A percentile compares a stretch with the other conserved stretches of the same genome.
These are phyloP conservation scores for Teratosphaeria epicoccoides DNA, from an alignment of 2,329 filamentous ascomycete species.

Conservation along the genomic window DNA sequence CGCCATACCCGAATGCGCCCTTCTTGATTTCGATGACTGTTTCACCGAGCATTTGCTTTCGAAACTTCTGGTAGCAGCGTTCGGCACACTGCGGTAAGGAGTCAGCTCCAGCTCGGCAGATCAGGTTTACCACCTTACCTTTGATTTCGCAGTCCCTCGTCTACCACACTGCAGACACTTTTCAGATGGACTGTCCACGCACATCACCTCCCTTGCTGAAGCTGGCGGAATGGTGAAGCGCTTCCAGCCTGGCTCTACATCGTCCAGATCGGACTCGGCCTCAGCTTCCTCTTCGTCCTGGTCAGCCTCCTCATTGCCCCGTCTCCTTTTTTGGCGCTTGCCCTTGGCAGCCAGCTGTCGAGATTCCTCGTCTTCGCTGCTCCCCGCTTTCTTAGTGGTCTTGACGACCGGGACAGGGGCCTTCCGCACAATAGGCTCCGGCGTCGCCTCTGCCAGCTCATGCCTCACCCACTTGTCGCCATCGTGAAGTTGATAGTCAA, in stretches of 20 bases:
- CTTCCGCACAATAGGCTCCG: background rate
- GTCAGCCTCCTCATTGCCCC: background rate
- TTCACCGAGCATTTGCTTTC: background rate
- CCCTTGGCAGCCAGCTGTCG: background rate
- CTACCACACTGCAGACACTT: background rate
- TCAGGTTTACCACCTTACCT: background rate
- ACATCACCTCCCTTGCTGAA: background rate
- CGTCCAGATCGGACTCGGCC: background rate
- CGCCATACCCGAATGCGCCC: conserved; percentile 4
- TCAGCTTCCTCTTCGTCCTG: background rate
- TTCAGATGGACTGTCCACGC: background rate
- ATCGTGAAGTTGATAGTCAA: background rate
- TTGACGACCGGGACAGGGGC: background rate
- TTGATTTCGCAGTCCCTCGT: background rate
- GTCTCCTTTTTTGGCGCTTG: background rate
- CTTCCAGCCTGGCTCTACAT: too few relatives aligned
- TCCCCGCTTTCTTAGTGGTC: background rate
- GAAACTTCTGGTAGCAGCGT: background rate
- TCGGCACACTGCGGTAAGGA: background rate
- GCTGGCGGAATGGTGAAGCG: background rate
- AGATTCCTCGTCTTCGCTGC: background rate
- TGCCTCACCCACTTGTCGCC: background rate
- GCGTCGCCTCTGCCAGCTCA: background rate
- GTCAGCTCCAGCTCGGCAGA: background rate
- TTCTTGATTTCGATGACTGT: conserved; percentile 3